Evolutionary conservation across 2,329 filamentous ascomycete species (phyloP).

Genomic region (Pseudogymnoascus sp.): DNA sequence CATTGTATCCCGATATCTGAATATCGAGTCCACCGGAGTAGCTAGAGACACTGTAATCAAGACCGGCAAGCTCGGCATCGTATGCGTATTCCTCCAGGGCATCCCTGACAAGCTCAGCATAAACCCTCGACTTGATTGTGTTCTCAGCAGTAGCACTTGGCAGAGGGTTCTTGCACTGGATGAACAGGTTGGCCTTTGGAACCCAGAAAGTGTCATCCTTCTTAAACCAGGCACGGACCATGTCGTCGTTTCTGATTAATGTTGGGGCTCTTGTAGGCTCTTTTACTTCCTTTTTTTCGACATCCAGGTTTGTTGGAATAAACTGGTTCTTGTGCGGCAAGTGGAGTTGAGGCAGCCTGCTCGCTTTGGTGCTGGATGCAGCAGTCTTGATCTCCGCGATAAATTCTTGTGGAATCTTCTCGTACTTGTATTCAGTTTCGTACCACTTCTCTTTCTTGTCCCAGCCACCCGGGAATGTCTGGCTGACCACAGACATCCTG

Average conservation of each 20-base stretch:
- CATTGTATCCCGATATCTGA: constrained; percentile 84
- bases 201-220: constrained; percentile 99
- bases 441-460: constrained; percentile 94
- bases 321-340: constrained; percentile 93
- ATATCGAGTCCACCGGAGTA: constrained; percentile 70
- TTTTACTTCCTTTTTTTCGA: constrained; percentile 86
- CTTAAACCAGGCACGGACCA: constrained; percentile 88
- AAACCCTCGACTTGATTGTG: constrained; percentile 70
- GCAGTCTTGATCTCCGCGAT: constrained; percentile 64
- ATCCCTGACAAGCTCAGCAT: constrained; percentile 80
- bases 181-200: constrained; percentile 80
- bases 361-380: constrained; percentile 47
- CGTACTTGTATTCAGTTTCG: constrained; percentile 83
- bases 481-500: constrained; percentile 73
- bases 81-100: constrained; percentile 90
- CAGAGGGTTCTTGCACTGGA: constrained; percentile 73
- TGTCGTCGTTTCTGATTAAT: constrained; percentile 76
- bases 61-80: constrained; percentile 85
- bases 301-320: constrained; percentile 85
- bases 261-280: constrained; percentile 68
- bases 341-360: constrained; percentile 66
- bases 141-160: constrained; percentile 75
- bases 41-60: constrained; percentile 73
- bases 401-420: constrained; percentile 72
- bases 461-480: constrained; percentile 78